Evolutionary conservation across 129 eudicot species (phyloP).

Genomic region (Sambucus nigra): DNA sequence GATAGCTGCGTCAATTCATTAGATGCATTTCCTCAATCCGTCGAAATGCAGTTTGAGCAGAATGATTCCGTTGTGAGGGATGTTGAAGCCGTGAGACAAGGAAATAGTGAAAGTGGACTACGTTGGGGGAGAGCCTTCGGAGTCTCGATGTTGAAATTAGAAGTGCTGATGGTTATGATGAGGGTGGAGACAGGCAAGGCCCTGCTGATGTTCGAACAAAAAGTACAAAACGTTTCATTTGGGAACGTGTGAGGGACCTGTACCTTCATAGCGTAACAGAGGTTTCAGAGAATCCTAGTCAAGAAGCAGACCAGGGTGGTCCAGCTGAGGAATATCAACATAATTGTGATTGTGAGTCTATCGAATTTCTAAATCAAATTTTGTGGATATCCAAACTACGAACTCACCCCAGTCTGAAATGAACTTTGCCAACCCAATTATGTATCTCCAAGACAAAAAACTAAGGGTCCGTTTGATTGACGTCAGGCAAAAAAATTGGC

Average conservation of each 20-base stretch:
- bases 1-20: slow-evolving; percentile 27
- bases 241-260: slow-evolving; percentile 54
- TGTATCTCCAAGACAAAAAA: too few relatives aligned
- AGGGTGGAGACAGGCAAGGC: slow-evolving; percentile 65
- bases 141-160: slow-evolving; percentile 98
- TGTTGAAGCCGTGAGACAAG: slow-evolving; percentile 98
- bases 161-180: slow-evolving; percentile 99
- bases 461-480: too few relatives aligned
- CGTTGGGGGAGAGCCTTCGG: slow-evolving; percentile 88
- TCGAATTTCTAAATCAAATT: too few relatives aligned
- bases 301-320: slow-evolving; percentile 64
- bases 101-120: slow-evolving; percentile 91
- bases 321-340: slow-evolving; percentile 42
- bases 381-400: too few relatives aligned
- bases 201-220: slow-evolving; percentile 48
- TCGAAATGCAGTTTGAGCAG: slow-evolving; percentile 81
- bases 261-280: slow-evolving; percentile 77
- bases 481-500: too few relatives aligned
- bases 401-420: too few relatives aligned
- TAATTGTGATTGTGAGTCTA: slow-evolving; percentile 44
- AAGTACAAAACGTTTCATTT: slow-evolving; percentile 47
- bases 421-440: too few relatives aligned
- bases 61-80: slow-evolving; percentile 61
- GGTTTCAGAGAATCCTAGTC: slow-evolving; percentile 67
- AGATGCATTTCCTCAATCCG: slow-evolving; percentile 40